Conservation (phyloP, 1,139 yeast genomes). For the Hyphopichia burtonii region DNA sequence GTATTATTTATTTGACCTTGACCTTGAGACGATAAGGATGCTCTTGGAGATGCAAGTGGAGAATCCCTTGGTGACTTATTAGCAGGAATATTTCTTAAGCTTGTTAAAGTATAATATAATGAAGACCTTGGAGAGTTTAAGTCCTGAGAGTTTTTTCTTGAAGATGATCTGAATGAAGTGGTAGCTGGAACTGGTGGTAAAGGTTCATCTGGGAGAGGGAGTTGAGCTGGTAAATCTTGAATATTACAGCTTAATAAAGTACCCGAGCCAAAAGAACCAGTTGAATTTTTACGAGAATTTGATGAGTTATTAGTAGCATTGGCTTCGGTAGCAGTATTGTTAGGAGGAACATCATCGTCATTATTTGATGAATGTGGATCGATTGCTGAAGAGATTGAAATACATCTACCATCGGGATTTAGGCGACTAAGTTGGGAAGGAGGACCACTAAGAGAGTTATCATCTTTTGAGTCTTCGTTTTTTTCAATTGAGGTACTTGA, state of each 20-base stretch:
- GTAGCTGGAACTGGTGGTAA: slow-evolving; percentile 46
- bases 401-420: background rate
- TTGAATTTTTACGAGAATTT: slow-evolving; percentile 24
- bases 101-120: slow-evolving; percentile 41
- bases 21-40: slow-evolving; percentile 38
- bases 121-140: slow-evolving; percentile 45
- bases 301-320: background rate
- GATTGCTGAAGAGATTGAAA: slow-evolving; percentile 16
- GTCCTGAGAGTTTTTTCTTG: slow-evolving; percentile 39
- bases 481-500: background rate
- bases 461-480: background rate
- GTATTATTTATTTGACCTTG: slow-evolving; percentile 10
- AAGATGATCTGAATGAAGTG: slow-evolving; percentile 34
- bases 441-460: background rate
- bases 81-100: slow-evolving; percentile 39
- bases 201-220: slow-evolving; percentile 54
- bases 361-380: slow-evolving; percentile 20
- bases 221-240: slow-evolving; percentile 52
- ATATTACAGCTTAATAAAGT: slow-evolving; percentile 34
- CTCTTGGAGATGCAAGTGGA: slow-evolving; percentile 49
- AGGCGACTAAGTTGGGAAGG: background rate
- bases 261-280: slow-evolving; percentile 27
- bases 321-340: background rate
- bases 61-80: slow-evolving; percentile 41
- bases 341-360: background rate